Evolutionary conservation across 768 basidiomycete species (phyloP).

Genomic region (Gymnopilus dilepis): DNA sequence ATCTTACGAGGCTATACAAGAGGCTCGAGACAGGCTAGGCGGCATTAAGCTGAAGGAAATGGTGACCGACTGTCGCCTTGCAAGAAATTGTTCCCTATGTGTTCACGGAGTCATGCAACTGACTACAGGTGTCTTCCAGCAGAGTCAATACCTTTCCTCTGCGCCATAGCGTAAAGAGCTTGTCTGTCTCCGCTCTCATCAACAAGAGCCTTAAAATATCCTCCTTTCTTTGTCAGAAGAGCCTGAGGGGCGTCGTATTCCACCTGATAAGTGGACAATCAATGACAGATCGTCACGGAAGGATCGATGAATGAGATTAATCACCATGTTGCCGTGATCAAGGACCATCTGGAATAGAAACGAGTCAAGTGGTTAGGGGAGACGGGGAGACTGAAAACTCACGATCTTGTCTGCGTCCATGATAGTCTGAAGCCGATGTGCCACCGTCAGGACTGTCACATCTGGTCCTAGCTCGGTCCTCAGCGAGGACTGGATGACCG

Average conservation of each 20-base stretch:
- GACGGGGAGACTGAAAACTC: constrained; percentile 15
- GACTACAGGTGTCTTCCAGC: no score
- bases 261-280: constrained; percentile 32
- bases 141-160: no score
- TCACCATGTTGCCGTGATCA: constrained; percentile 47
- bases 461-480: constrained; percentile 64
- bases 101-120: no score
- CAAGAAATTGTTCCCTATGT: no score
- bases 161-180: constrained; percentile 48
- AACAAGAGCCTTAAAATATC: constrained; percentile 57
- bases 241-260: constrained; percentile 60
- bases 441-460: constrained; percentile 33
- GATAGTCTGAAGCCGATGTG: constrained; percentile 18
- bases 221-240: constrained; percentile 56
- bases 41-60: no score
- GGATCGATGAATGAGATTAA: neutral
- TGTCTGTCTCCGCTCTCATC: constrained; percentile 62
- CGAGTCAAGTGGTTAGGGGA: neutral
- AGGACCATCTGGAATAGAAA: constrained; percentile 43
- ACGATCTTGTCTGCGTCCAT: constrained; percentile 40
- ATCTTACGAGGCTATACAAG: no score
- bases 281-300: neutral
- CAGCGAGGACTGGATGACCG: constrained; percentile 71
- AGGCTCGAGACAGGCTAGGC: no score
- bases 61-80: no score